A percentile compares a stretch with the other conserved stretches of the same genome.
These are phyloP conservation scores for Ricinus communis DNA, from an alignment of 345 rosid genomes.

Conservation along the genomic window DNA sequence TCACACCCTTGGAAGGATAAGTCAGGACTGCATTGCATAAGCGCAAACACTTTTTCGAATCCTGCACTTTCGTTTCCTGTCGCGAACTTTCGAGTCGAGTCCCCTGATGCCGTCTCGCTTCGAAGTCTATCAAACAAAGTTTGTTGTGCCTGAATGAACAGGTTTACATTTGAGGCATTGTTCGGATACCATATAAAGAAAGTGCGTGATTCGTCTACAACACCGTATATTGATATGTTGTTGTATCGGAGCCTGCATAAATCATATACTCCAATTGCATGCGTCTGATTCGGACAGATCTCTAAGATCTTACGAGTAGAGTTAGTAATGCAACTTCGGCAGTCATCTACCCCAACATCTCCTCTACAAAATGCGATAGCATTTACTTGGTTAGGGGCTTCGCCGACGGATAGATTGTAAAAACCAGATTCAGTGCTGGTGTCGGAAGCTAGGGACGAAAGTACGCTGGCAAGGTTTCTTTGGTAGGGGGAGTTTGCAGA, in stretches of 20 bases:
- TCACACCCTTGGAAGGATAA: slow-evolving; percentile 30
- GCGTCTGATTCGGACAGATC: slow-evolving; percentile 16
- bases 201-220: neutral
- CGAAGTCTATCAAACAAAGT: slow-evolving; percentile 13
- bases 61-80: neutral
- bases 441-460: neutral
- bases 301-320: slow-evolving; percentile 1
- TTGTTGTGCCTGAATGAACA: slow-evolving; percentile 9
- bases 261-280: neutral
- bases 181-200: rapidly evolving
- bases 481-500: slow-evolving; percentile 10
- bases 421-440: slow-evolving; percentile 9
- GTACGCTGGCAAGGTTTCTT: slow-evolving; percentile 14
- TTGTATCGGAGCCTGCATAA: slow-evolving; percentile 16
- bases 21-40: slow-evolving; percentile 46
- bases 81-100: slow-evolving; percentile 27
- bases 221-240: neutral
- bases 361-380: slow-evolving; percentile 24
- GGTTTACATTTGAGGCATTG: neutral
- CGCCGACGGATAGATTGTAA: slow-evolving; percentile 7
- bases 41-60: slow-evolving; percentile 28
- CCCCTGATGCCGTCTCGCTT: slow-evolving; percentile 16
- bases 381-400: slow-evolving; percentile 11
- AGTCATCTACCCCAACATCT: neutral
- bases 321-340: neutral